Percentiles rank a stretch among this genome's conserved stretches.
Evolutionary conservation across 164 flowering plant species (phyloP).

Genomic region (Hamamelis virginiana): DNA sequence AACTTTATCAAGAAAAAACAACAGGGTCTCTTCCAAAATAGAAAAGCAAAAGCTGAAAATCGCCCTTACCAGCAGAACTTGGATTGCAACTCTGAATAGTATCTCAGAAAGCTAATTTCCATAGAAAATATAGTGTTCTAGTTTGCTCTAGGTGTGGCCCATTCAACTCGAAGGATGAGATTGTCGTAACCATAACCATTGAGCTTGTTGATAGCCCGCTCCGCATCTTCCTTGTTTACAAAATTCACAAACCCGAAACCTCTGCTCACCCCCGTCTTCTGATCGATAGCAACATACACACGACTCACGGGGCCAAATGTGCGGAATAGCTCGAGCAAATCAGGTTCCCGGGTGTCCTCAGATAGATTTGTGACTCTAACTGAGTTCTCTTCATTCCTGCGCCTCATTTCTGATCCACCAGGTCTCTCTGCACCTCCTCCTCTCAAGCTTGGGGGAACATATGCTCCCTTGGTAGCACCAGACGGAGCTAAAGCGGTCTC

Average conservation of each 20-base stretch:
- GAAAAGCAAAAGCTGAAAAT: background rate
- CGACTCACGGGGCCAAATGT: slow-evolving; percentile 49
- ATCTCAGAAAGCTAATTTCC: background rate
- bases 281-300: slow-evolving; percentile 52
- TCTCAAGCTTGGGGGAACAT: slow-evolving; percentile 50
- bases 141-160: slow-evolving; percentile 30
- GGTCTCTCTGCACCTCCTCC: slow-evolving; percentile 26
- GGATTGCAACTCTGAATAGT: background rate
- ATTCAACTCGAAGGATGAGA: slow-evolving; percentile 32
- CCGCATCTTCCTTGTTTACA: slow-evolving; percentile 32
- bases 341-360: slow-evolving; percentile 47
- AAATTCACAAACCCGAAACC: slow-evolving; percentile 56
- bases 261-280: slow-evolving; percentile 47
- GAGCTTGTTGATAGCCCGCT: slow-evolving; percentile 37
- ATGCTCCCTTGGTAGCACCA: slow-evolving; percentile 42
- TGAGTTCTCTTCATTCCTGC: slow-evolving; percentile 51
- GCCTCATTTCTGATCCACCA: slow-evolving; percentile 23
- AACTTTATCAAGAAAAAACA: background rate
- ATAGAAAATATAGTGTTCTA: background rate
- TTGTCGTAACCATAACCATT: slow-evolving; percentile 35
- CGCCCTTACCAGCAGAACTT: background rate
- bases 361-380: slow-evolving; percentile 52
- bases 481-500: slow-evolving; percentile 32
- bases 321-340: slow-evolving; percentile 50
- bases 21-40: background rate